phyloP scores from a whole-genome alignment of 2,329 filamentous ascomycete genomes.

The Teratosphaeria viscida region DNA sequence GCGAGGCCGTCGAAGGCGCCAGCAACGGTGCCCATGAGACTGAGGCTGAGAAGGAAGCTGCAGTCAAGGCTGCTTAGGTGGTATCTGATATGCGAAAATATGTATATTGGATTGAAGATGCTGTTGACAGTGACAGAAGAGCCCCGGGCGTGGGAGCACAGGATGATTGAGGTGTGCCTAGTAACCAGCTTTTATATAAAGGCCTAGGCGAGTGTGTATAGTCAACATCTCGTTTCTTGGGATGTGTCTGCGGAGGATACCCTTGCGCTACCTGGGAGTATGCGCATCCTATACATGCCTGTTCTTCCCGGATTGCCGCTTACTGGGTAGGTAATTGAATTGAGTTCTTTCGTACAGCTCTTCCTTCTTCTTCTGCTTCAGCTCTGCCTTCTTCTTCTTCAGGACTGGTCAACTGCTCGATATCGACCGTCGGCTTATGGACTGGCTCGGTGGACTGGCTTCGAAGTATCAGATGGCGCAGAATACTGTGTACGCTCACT shows the following conservation, averaged over 20 bases:
- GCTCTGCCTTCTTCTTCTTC: background rate
- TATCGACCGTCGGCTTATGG: no score
- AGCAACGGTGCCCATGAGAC: background rate
- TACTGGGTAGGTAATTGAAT: background rate
- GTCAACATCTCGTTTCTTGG: background rate
- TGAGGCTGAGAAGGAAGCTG: background rate
- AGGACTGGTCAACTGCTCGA: no score
- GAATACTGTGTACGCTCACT: no score
- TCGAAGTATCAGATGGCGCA: no score
- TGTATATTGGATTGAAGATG: background rate
- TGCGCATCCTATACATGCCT: background rate
- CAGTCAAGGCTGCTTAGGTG: background rate
- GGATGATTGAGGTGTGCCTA: background rate
- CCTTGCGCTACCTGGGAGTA: background rate
- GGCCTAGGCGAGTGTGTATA: background rate
- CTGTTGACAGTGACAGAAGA: background rate
- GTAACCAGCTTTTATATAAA: background rate
- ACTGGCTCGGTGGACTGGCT: no score
- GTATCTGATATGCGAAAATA: background rate
- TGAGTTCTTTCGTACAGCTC: background rate
- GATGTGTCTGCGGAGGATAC: background rate
- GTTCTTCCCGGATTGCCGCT: background rate
- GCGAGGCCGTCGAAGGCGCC: background rate
- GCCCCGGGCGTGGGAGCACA: background rate
- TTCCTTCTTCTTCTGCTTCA: background rate